Evolutionary conservation across 768 basidiomycete species (phyloP).

Genomic region (Lactarius hengduanensis): DNA sequence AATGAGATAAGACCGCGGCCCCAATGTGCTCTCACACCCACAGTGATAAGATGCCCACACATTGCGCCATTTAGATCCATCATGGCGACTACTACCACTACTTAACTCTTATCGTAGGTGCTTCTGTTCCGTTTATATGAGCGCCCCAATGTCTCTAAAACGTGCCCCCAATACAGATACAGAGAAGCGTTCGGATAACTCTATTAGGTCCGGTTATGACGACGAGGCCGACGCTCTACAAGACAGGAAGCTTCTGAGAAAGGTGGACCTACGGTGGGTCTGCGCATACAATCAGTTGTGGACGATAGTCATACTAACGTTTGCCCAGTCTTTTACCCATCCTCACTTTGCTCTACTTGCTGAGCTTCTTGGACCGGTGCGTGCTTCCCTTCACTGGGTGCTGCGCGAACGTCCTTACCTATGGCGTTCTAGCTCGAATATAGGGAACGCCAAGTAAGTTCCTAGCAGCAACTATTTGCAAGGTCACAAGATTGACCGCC

Average conservation of each 20-base stretch:
- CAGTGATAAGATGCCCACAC: background rate
- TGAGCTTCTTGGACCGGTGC: constrained; percentile 44
- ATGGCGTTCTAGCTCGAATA: constrained; percentile 33
- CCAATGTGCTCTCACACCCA: too few species aligned
- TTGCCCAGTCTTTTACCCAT: constrained; percentile 40
- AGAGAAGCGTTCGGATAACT: constrained; percentile 1
- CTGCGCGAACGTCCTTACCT: background rate
- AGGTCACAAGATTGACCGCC: background rate
- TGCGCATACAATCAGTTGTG: background rate
- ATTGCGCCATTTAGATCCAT: background rate
- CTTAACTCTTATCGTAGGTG: background rate
- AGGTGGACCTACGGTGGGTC: constrained; percentile 22
- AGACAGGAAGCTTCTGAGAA: constrained; percentile 22
- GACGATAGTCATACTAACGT: background rate
- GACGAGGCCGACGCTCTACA: constrained; percentile 11
- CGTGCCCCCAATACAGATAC: background rate
- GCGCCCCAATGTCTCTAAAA: background rate
- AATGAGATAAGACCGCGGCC: too few species aligned
- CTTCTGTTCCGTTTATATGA: background rate
- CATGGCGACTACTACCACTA: background rate
- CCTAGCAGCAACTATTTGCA: background rate
- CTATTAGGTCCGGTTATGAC: background rate
- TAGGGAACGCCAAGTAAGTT: constrained; percentile 42
- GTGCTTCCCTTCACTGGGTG: constrained; percentile 3
- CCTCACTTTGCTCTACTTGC: constrained; percentile 41